Evolutionary conservation across 768 basidiomycete genomes (phyloP).

Genomic region (Collybiopsis confluens): DNA sequence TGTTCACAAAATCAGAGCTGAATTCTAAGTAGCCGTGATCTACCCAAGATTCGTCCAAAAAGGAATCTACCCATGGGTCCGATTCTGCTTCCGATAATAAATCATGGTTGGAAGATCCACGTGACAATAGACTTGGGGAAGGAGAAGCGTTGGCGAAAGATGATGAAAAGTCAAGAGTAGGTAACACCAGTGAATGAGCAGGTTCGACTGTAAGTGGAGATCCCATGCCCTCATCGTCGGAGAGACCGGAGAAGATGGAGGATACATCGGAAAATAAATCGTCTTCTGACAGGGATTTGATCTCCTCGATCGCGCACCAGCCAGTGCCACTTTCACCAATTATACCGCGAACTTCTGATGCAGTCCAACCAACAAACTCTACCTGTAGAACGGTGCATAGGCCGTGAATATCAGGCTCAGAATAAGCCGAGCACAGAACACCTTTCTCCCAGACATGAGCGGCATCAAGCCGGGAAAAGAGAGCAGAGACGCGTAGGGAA

Average conservation of each 20-base stretch:
- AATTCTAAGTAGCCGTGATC: not conserved
- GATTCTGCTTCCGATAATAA: not conserved
- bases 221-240: constrained; percentile 7
- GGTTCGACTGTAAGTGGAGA: not conserved
- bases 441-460: constrained; percentile 64
- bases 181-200: constrained; percentile 59
- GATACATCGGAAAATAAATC: constrained; percentile 27
- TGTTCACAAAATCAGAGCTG: constrained; percentile 4
- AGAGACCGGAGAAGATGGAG: constrained; percentile 22
- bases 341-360: constrained; percentile 56
- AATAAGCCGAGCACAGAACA: constrained; percentile 59
- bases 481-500: constrained; percentile 55
- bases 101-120: constrained; percentile 4
- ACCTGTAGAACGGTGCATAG: constrained; percentile 66
- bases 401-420: constrained; percentile 33
- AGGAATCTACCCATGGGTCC: constrained; percentile 6
- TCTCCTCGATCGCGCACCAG: constrained; percentile 74
- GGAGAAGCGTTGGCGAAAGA: constrained; percentile 26
- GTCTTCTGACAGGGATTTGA: constrained; percentile 28
- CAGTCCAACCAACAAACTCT: constrained; percentile 72
- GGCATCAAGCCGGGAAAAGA: constrained; percentile 70
- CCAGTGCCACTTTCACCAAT: constrained; percentile 69
- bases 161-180: constrained; percentile 70
- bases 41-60: constrained; percentile 1
- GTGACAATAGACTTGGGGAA: not conserved